Evolutionary conservation across 495 filamentous ascomycete species (phyloP), one percentile per base, ranked within the genome.

Genomic region (Evansstolkia leycettana): DNA sequence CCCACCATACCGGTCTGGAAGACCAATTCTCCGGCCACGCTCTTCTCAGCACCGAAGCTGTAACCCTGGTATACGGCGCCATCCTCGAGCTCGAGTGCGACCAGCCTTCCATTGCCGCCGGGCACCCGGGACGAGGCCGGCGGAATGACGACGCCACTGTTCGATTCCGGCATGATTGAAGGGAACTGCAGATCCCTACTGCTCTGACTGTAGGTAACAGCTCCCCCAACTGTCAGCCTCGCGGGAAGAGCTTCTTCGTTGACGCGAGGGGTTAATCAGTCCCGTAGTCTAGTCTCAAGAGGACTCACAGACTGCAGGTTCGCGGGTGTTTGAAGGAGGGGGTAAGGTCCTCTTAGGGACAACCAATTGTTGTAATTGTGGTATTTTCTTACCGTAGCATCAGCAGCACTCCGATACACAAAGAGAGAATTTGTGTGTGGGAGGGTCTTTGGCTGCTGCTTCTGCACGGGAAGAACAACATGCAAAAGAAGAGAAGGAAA

Each of bases 1-100:
- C 90, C 90, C 38, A 98, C 90, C 90, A 98, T 93, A 52, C 90
- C 90, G 33, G 90, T 98, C 70, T 98, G 90, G 66, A 98, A 98
- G 59, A 98, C 90, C 54, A 96, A 68, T 72, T 98, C 90, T 50
- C 90, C 90, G 39, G 89, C 80, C 47, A 90, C 75, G 53, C 80
- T 92, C 70, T 84, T 90, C 51, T 84, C 69, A 17, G 87, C 84
- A 52, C 90, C 90, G 54, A 95, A 98, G 68, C 87, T 94, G 64
- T 84, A 82, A 36, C 90, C 90, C 47, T 87, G 81, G 67, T 87
- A 93, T 47, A 79, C 73, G 19, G 75, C 75, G 50, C 84, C 86
- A 70, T 95, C 86, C 53, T 92, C 71, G 37, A 98, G 73, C 61
- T 98, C 89, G 37, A 98, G 78, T 47, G 75, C 75, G 60, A 88